Percentiles rank a stretch among this genome's conserved stretches.
phyloP scores from a whole-genome alignment of 208 protist species.

The Phytomonas sp. region DNA sequence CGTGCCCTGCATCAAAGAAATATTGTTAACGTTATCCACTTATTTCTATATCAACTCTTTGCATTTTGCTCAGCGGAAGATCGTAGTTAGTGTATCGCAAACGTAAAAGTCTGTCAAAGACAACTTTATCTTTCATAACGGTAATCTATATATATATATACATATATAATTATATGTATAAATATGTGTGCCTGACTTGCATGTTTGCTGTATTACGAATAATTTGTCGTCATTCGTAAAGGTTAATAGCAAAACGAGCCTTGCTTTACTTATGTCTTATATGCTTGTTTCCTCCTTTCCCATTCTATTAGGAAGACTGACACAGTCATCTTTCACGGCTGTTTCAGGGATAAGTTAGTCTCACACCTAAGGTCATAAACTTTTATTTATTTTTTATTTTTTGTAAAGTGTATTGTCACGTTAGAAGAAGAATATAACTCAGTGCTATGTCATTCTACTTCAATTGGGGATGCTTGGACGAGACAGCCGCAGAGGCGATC shows the following conservation, averaged over 20 bases:
- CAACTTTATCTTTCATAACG: background rate
- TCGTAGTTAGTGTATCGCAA: background rate
- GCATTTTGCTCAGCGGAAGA: background rate
- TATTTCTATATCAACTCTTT: background rate
- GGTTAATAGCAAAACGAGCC: background rate
- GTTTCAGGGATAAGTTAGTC: background rate
- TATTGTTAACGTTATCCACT: background rate
- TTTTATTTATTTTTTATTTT: conserved; percentile 8
- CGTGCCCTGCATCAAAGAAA: background rate
- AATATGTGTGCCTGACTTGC: background rate
- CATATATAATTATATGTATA: background rate
- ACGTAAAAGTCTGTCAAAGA: background rate
- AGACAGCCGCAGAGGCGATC: conserved; percentile 57
- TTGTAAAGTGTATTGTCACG: background rate
- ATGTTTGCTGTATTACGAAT: background rate
- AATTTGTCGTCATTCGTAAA: background rate
- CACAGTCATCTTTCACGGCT: background rate
- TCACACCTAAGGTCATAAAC: background rate
- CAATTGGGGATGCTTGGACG: conserved; percentile 67
- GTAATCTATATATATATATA: background rate
- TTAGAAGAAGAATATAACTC: conserved; percentile 6
- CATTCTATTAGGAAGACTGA: background rate
- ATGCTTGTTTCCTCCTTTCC: background rate
- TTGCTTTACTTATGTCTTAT: background rate
- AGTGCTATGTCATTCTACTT: conserved; percentile 36